Base-by-base conservation (phyloP, 2,329 filamentous ascomycete species). In the Sporothrix variecibatus region DNA sequence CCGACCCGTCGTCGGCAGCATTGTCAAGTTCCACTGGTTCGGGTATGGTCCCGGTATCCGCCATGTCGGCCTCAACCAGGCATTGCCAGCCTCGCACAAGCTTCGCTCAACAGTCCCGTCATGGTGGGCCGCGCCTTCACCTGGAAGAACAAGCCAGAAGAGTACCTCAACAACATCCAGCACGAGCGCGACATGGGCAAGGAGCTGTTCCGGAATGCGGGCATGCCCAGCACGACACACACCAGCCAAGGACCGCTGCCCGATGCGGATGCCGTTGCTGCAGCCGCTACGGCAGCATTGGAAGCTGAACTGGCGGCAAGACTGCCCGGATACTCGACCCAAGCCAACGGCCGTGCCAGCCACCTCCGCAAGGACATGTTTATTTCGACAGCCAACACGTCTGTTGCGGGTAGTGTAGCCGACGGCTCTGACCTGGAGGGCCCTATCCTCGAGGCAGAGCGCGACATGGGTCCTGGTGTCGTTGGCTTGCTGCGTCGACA, bases 91-190 rank as follows among this genome's bases (percentile, higher is more conserved):
- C 73, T 84, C 58, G 81, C 82, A 1, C 81, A 83, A 71, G 81
- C 82, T 15, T 82, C 84, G 51, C 56, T 82, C 20, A 81, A 82
- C 15, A 85, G 82, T 73, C 83, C 85, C 2, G 81, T 80, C 28
- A 82, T 83, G 71, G 79, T 87, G 0, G 83, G 83, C 20, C 86
- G 87, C 75, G 84, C 86, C 3, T 91, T 91, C 76, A 89, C 87
- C 0, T 91, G 90, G 90, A 91, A 90, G 78, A 87, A 85, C 72
- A 91, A 88, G 77, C 89, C 89, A 0, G 87, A 89, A 67, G 89
- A 91, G 71, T 91, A 91, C 76, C 81, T 85, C 9, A 79, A 81
- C 65, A 82, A 79, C 1, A 81, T 85, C 17, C 84, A 81, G 72
- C 83, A 81, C 68, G 83, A 75, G 28, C 46, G 65, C 20, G 73